phyloP scores from a whole-genome alignment of 768 basidiomycete genomes.

The Clavaria fumosa region DNA sequence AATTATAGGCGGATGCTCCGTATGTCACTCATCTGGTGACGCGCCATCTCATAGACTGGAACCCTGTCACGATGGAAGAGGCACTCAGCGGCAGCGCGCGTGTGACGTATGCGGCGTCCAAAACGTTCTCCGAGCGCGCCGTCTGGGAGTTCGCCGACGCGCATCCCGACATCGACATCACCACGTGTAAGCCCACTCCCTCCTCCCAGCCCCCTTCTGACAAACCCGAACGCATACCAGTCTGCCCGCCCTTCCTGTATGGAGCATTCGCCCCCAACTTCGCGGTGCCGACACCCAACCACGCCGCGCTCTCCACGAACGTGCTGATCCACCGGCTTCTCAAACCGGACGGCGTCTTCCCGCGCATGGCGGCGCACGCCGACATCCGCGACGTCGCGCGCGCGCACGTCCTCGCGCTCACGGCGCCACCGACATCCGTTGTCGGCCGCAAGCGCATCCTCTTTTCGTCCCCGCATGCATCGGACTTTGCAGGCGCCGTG shows the following conservation, averaged over 20 bases:
- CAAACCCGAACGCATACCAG: constrained; percentile 9
- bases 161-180: constrained; percentile 22
- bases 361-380: constrained; percentile 12
- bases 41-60: constrained; percentile 18
- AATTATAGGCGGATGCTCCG: not conserved
- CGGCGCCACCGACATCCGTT: constrained; percentile 7
- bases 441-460: constrained; percentile 20
- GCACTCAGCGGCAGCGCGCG: constrained; percentile 14
- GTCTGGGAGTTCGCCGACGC: constrained; percentile 25
- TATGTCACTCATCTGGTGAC: not conserved
- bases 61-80: constrained; percentile 16
- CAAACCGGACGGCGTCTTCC: constrained; percentile 12
- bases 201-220: not conserved
- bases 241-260: constrained; percentile 20
- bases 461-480: constrained; percentile 13
- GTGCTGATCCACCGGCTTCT: constrained; percentile 16
- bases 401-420: constrained; percentile 19
- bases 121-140: constrained; percentile 23
- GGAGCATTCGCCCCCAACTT: constrained; percentile 19
- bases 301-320: constrained; percentile 14
- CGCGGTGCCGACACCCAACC: constrained; percentile 10
- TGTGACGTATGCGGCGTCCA: constrained; percentile 21
- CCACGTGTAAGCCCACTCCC: constrained; percentile 16
- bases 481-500: constrained; percentile 12
- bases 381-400: constrained; percentile 21